Evolutionary conservation across 441 rosid species (phyloP).

Genomic region (Jatropha podagrica): DNA sequence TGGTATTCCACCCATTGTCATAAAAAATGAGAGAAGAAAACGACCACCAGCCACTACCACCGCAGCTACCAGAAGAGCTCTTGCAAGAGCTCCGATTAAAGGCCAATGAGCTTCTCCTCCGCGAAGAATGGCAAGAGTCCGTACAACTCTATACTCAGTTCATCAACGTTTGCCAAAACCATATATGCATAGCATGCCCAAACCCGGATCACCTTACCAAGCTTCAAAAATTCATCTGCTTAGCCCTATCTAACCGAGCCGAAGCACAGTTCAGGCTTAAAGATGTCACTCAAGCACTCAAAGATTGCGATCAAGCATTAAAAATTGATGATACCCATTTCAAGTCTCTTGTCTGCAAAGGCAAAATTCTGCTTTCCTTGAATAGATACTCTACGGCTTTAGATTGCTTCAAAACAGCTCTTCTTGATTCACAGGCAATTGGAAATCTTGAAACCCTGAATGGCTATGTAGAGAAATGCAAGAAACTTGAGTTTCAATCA

Average conservation of each 20-base stretch:
- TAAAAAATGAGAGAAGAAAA: slow-evolving; percentile 38
- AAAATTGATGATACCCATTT: slow-evolving; percentile 62
- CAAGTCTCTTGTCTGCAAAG: slow-evolving; percentile 80
- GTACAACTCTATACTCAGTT: slow-evolving; percentile 53
- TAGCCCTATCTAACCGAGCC: slow-evolving; percentile 77
- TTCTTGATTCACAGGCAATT: slow-evolving; percentile 50
- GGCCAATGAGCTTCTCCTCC: slow-evolving; percentile 77
- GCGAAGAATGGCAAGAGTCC: slow-evolving; percentile 83
- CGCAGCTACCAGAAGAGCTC: slow-evolving; percentile 32
- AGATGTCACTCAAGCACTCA: slow-evolving; percentile 47
- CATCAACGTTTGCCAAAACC: slow-evolving; percentile 54
- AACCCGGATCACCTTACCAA: slow-evolving; percentile 32
- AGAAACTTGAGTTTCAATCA: slow-evolving; percentile 67
- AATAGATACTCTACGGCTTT: slow-evolving; percentile 61
- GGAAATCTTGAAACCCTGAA: slow-evolving; percentile 54
- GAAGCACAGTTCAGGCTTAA: slow-evolving; percentile 55
- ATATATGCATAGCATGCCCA: slow-evolving; percentile 28
- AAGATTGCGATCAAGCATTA: slow-evolving; percentile 65
- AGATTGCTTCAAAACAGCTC: slow-evolving; percentile 65
- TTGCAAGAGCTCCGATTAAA: slow-evolving; percentile 68
- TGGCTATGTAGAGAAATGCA: slow-evolving; percentile 68
- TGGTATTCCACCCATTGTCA: neutral
- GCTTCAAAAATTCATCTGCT: slow-evolving; percentile 58
- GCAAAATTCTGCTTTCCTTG: slow-evolving; percentile 62
- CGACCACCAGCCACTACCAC: slow-evolving; percentile 17